Evolutionary conservation across 768 basidiomycete genomes (phyloP).

Genomic region (Vishniacozyma victoriae): DNA sequence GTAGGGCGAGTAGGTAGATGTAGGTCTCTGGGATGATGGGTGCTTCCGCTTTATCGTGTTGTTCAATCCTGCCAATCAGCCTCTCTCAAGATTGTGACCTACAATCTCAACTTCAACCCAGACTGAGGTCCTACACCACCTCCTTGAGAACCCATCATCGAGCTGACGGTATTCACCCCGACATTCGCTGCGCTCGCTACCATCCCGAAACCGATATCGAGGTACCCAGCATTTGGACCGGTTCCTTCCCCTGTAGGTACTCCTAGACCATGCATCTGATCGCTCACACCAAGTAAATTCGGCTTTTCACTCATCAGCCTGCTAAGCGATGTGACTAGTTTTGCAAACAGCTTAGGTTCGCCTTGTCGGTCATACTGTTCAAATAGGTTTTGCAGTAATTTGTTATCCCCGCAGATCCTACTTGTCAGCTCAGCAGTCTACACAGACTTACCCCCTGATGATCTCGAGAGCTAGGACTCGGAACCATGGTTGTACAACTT

Average conservation of each 20-base stretch:
- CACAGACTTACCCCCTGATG: constrained; percentile 58
- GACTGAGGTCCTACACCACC: constrained; percentile 63
- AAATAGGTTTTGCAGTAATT: constrained; percentile 33
- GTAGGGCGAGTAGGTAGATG: constrained; percentile 82
- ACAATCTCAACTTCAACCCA: constrained; percentile 90
- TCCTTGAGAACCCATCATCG: constrained; percentile 68
- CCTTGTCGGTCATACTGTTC: constrained; percentile 24
- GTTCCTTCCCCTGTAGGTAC: constrained; percentile 44
- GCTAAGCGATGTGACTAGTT: constrained; percentile 75
- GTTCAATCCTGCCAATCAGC: constrained; percentile 69
- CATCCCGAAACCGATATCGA: constrained; percentile 55
- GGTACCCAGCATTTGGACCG: constrained; percentile 20
- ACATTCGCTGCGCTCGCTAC: constrained; percentile 76
- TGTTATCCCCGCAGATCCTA: constrained; percentile 40
- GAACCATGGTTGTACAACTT: constrained; percentile 65
- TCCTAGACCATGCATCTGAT: constrained; percentile 78
- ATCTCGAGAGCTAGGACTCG: constrained; percentile 88
- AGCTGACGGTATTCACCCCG: constrained; percentile 75
- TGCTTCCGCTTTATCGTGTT: constrained; percentile 93
- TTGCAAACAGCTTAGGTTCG: constrained; percentile 46
- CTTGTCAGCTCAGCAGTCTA: not conserved
- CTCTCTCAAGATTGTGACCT: constrained; percentile 43
- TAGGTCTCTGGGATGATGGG: constrained; percentile 91
- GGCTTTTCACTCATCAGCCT: constrained; percentile 86
- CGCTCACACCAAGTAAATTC: constrained; percentile 64